Evolutionary conservation across 2,329 filamentous ascomycete species (phyloP).

Genomic region (Bipolaris bicolor): DNA sequence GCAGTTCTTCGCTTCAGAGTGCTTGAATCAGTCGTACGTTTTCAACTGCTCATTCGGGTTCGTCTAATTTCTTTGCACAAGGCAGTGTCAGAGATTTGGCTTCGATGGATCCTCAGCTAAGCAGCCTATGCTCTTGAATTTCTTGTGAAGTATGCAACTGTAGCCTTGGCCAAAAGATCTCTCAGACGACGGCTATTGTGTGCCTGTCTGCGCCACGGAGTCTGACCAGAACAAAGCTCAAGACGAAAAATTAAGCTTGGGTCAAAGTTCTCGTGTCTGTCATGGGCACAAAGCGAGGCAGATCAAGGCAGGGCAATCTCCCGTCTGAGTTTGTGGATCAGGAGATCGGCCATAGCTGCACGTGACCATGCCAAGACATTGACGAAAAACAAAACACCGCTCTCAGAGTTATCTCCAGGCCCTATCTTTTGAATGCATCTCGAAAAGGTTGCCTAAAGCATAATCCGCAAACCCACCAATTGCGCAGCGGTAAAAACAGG

Average conservation of each 20-base stretch:
- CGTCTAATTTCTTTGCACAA: neutral
- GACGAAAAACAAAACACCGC: neutral
- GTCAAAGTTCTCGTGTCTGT: neutral
- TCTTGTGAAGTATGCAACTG: neutral
- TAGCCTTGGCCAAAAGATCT: neutral
- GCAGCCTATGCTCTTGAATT: neutral
- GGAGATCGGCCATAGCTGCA: neutral
- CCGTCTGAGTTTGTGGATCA: constrained; percentile 2
- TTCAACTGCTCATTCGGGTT: neutral
- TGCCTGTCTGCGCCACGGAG: neutral
- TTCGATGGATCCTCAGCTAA: neutral
- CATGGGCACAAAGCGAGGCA: neutral
- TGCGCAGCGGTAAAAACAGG: constrained; percentile 23
- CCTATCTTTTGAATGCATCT: neutral
- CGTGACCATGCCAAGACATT: constrained; percentile 4
- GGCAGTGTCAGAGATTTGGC: neutral
- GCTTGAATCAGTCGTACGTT: neutral
- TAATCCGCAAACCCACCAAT: constrained; percentile 1
- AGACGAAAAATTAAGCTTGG: neutral
- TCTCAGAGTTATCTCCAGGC: neutral
- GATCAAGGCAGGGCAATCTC: neutral
- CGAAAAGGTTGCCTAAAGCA: neutral
- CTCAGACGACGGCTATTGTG: neutral
- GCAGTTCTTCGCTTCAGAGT: neutral
- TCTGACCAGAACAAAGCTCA: neutral